Base-by-base conservation (phyloP, 495 filamentous ascomycete species). In the Penicillium paradoxum region DNA sequence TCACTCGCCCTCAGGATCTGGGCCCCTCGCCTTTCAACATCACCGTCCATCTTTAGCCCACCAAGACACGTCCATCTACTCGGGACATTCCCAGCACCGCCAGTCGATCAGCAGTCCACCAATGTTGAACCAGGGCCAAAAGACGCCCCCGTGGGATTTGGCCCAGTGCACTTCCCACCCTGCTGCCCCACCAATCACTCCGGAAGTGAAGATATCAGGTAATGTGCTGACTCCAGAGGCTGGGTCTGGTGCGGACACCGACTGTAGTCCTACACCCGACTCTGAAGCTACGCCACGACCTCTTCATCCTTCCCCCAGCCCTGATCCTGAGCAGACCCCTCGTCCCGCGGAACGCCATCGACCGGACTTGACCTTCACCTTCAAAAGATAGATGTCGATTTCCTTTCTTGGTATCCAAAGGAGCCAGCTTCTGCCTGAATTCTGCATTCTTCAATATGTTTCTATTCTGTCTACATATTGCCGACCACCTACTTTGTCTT, bases 311-410 rank as follows among this genome's bases (percentile, higher is more conserved):
- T 69, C 65, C 4, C 62, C 64, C 0, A 57, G 44, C 34, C 53
- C 63, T 13, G 64, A 69, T 85, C 84, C 62, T 75, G 89, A 50
- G 80, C 82, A 49, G 82, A 91, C 73, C 82, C 89, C 47, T 78
- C 82, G 67, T 81, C 84, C 17, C 85, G 77, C 68, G 86, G 88
- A 53, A 83, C 88, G 54, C 86, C 83, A 80, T 88, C 91, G 58
- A 87, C 50, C 51, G 10, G 54, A 56, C 41, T 36, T 58, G 21
- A 48, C 22, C 34, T 46, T 58, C 14, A 11, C n/a, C 13, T 55
- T 50, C 36, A 50, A 55, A 40, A 41, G 58, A 51, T 55, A 58
- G 32, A 45, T 6, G 42, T 41, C 14, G 21, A 18, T 15, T 5
- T 22, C n/a, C 18, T 25, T 13, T 29, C n/a, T 33, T 13, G 7